Percentiles rank a stretch among this genome's conserved stretches.
phyloP scores from a whole-genome alignment of 2,329 filamentous ascomycete genomes.

The Akanthomyces muscarius region DNA sequence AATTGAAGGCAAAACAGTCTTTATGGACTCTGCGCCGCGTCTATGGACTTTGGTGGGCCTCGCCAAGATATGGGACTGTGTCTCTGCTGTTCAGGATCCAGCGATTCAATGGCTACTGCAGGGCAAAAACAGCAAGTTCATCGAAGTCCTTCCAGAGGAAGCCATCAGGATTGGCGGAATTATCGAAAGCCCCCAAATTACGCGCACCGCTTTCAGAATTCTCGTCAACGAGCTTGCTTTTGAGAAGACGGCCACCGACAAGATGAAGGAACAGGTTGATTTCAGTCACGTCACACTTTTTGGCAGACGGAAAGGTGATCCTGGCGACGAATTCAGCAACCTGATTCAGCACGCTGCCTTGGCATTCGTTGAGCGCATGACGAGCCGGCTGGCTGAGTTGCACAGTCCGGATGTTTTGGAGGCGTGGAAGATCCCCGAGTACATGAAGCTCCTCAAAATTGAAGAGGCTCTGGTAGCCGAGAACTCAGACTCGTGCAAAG shows the following conservation, averaged over 20 bases:
- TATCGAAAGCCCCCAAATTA: slow-evolving; percentile 40
- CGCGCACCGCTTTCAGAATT: slow-evolving; percentile 51
- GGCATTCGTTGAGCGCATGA: slow-evolving; percentile 46
- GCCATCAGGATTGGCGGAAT: slow-evolving; percentile 53
- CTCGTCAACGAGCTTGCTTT: slow-evolving; percentile 61
- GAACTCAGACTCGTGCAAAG: slow-evolving; percentile 12
- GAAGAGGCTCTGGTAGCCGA: slow-evolving; percentile 22
- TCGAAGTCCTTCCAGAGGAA: slow-evolving; percentile 61
- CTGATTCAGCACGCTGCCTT: slow-evolving; percentile 56
- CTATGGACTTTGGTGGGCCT: slow-evolving; percentile 64
- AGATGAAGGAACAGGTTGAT: background rate
- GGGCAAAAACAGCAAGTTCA: slow-evolving; percentile 51
- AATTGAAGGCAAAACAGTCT: slow-evolving; percentile 50
- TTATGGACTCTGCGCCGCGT: slow-evolving; percentile 61
- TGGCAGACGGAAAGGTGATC: slow-evolving; percentile 43
- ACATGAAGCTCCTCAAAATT: slow-evolving; percentile 28
- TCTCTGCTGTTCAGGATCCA: slow-evolving; percentile 40
- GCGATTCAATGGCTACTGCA: slow-evolving; percentile 57
- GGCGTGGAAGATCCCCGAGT: slow-evolving; percentile 29
- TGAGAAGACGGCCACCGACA: slow-evolving; percentile 30
- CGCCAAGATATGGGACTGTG: slow-evolving; percentile 55
- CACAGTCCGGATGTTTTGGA: slow-evolving; percentile 32
- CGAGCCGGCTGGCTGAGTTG: slow-evolving; percentile 28
- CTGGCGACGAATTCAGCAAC: slow-evolving; percentile 53
- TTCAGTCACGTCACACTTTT: slow-evolving; percentile 33